Percentiles rank a stretch among this genome's conserved stretches.
phyloP scores from a whole-genome alignment of 2,329 filamentous ascomycete genomes.

The Ceratocystis ficicola region DNA sequence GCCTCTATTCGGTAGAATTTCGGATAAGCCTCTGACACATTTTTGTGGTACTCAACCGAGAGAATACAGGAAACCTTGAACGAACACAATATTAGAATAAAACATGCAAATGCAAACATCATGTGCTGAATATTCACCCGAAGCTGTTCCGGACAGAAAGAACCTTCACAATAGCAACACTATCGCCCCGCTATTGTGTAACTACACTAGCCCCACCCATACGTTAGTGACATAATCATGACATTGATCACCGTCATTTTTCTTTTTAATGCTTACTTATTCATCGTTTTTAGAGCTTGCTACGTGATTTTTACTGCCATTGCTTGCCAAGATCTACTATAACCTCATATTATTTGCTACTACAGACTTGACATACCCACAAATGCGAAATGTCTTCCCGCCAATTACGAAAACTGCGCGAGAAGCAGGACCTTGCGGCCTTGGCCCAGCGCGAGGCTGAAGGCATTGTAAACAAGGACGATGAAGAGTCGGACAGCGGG shows the following conservation, averaged over 20 bases:
- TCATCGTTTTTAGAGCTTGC: background rate
- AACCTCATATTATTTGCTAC: slow-evolving; percentile 1
- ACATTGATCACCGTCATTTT: background rate
- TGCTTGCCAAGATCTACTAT: too few species aligned
- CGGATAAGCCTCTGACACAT: too few species aligned
- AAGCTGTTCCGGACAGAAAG: too few species aligned
- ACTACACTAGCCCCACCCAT: background rate
- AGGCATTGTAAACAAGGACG: slow-evolving; percentile 28
- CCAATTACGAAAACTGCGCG: slow-evolving; percentile 41
- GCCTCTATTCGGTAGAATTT: too few species aligned
- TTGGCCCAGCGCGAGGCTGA: slow-evolving; percentile 21
- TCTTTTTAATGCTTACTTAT: background rate
- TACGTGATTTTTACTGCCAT: too few species aligned
- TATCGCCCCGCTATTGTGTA: background rate
- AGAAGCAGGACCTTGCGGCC: slow-evolving; percentile 36
- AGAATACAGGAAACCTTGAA: too few species aligned
- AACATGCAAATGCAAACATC: too few species aligned
- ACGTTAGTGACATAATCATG: background rate
- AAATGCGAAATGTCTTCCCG: slow-evolving; percentile 37
- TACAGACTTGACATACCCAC: background rate
- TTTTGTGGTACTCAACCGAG: too few species aligned
- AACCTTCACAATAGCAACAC: too few species aligned
- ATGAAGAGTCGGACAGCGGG: slow-evolving; percentile 26
- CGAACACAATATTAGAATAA: too few species aligned
- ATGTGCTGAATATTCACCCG: too few species aligned